Evolutionary conservation across 176 grass and related monocot species (phyloP).

Genomic region (Ampelocalamus luodianensis): DNA sequence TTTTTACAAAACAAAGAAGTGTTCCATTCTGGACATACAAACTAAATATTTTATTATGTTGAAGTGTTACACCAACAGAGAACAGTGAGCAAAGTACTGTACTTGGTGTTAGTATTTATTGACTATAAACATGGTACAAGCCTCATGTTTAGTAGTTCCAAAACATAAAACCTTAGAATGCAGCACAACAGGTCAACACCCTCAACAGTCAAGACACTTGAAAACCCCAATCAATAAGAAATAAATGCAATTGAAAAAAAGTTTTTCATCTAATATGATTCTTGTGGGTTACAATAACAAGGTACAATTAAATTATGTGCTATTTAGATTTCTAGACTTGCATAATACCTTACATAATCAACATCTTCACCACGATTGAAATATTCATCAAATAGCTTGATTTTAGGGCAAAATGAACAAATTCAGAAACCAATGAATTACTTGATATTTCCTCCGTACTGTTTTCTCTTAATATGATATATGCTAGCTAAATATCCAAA

Average conservation of each 20-base stretch:
- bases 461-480: not conserved
- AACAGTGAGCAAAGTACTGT: not conserved
- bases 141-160: not conserved
- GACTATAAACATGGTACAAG: not conserved
- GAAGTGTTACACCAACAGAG: not conserved
- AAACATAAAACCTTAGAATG: not conserved
- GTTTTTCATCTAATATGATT: not conserved
- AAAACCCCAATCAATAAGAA: not conserved
- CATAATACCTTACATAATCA: not conserved
- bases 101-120: not conserved
- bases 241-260: not conserved
- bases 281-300: not conserved
- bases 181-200: not conserved
- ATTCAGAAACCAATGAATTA: not conserved
- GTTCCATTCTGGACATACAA: not conserved
- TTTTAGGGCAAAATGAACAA: conserved; percentile 5
- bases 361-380: not conserved
- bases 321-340: not conserved
- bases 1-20: not conserved
- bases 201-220: not conserved
- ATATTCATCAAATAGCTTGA: conserved; percentile 13
- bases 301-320: not conserved
- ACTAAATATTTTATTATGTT: not conserved
- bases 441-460: not conserved
- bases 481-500: not conserved